Base-by-base conservation (phyloP, 2,329 filamentous ascomycete species). In the Aspergillus tamarii region DNA sequence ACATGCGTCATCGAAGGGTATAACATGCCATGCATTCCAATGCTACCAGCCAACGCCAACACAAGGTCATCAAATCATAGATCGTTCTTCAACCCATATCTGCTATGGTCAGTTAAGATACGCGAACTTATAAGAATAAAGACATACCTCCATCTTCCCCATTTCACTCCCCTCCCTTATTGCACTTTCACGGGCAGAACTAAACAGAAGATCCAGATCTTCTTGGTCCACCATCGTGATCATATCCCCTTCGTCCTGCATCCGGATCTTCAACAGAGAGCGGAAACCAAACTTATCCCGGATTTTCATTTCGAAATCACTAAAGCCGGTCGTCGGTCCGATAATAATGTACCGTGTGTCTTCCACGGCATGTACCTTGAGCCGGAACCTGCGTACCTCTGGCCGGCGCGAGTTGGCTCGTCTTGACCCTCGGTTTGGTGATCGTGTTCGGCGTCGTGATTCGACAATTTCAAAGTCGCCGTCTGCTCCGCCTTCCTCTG, bases 221-320 rank as follows among this genome's bases (percentile, higher is more conserved):
- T 99, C 95, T 78, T 97, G 92, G 77, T 99, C 95, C 34, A 91
- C 93, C 87, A 99, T 90, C 36, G 94, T 97, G 74, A 99, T 96
- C 91, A 97, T 94, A 74, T 98, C 94, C 3, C 91, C 91, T 61
- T 90, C 84, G 70, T 98, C 95, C 83, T 95, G 95, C 79, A 97
- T 90, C 84, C 94, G 96, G 82, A 97, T 94, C 62, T 88, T 87
- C 66, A 89, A 82, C 61, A 86, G 83, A 61, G 73, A 71, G 39
- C 71, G 74, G 66, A 97, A 84, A 16, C 87, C 89, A 74, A 98
- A 97, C 80, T 99, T 99, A 66, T 93, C 90, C 54, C 90, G 87
- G 64, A 99, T 91, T 64, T 89, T 89, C 66, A 90, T 88, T 46
- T 90, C 88, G 52, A 99, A 88, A 64, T 94, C 91, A 7, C 85